Evolutionary conservation across 345 rosid species (phyloP), one percentile per base, ranked within the genome.

Genomic region (Murraya paniculata): DNA sequence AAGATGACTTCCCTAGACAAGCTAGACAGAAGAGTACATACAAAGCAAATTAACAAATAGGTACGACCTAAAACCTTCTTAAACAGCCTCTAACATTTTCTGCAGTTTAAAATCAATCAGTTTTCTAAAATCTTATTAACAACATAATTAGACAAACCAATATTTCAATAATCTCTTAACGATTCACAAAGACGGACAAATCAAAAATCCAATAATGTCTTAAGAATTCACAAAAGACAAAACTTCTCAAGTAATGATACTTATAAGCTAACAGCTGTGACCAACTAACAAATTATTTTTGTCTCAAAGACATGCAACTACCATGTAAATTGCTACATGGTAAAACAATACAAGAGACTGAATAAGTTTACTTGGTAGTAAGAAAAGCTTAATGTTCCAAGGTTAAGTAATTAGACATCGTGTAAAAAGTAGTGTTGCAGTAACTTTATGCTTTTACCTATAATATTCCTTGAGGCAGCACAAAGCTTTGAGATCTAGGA

Each of bases 1-100:
- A 41, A 41, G 53, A 22, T 13, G 68, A 33, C 28, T 61, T 75
- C 38, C 41, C 39, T 14, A 55, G 67, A 59, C 77, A 82, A 57
- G 48, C 74, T 33, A 38, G 31, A 38, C 31, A 24, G 13, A 6
- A 38, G 27, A 35, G 39, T 30, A 14, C 10, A 48, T 9, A 3
- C 53, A 72, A 45, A 77, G 67, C 55, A 35, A 56, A 57, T 55
- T 61, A 28, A 7, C 39, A 27, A 10, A 30, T 6, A 33, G 22
- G 68, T 64, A 19, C 35, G 13, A 64, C 9, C 68, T 19, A 64
- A 33, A 64, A 19, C 68, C 25, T 33, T 64, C 68, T 64, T 64
- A 64, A 64, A 33, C 13, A 64, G 68, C 21, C n/a, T 62, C 33
- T 6, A 62, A 30, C 67, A 62, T 30, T 30, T 18, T 64, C n/a